Percentiles rank a stretch among this genome's conserved stretches.
phyloP scores from a whole-genome alignment of 495 filamentous ascomycete species.

The Tuber umbilicatum region DNA sequence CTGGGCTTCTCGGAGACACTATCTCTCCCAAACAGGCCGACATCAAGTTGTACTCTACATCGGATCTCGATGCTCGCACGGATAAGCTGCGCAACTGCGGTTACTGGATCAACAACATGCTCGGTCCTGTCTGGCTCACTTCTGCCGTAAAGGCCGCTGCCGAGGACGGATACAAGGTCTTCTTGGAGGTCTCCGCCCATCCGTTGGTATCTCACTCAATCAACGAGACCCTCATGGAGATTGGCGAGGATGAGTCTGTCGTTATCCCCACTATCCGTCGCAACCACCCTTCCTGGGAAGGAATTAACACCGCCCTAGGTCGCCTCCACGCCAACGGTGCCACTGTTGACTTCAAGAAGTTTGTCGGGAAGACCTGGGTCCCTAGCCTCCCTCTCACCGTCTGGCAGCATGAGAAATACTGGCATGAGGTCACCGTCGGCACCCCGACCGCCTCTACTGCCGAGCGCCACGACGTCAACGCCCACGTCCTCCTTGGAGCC shows the following conservation, averaged over 20 bases:
- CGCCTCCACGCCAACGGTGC: constrained; percentile 47
- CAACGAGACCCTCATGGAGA: constrained; percentile 20
- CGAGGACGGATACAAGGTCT: constrained; percentile 40
- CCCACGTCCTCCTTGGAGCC: constrained; percentile 43
- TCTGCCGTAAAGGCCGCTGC: constrained; percentile 43
- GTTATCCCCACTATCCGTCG: constrained; percentile 44
- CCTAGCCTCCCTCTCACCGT: constrained; percentile 47
- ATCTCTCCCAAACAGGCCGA: constrained; percentile 36
- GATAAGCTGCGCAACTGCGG: neutral
- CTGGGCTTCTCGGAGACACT: constrained; percentile 21
- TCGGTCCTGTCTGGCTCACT: constrained; percentile 32
- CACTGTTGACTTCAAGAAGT: constrained; percentile 45
- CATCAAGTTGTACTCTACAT: constrained; percentile 45
- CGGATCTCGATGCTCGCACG: constrained; percentile 33
- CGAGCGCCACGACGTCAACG: constrained; percentile 40
- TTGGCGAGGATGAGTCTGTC: constrained; percentile 38
- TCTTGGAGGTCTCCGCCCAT: neutral
- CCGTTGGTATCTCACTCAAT: neutral
- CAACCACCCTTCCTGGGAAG: constrained; percentile 46
- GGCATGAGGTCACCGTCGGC: constrained; percentile 47
- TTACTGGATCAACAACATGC: constrained; percentile 5
- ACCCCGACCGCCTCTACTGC: neutral
- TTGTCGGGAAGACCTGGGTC: constrained; percentile 45
- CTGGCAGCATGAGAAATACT: constrained; percentile 53
- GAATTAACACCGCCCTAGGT: constrained; percentile 47